phyloP scores from a whole-genome alignment of 1,139 yeast species.

The Debaryomyces udenii region DNA sequence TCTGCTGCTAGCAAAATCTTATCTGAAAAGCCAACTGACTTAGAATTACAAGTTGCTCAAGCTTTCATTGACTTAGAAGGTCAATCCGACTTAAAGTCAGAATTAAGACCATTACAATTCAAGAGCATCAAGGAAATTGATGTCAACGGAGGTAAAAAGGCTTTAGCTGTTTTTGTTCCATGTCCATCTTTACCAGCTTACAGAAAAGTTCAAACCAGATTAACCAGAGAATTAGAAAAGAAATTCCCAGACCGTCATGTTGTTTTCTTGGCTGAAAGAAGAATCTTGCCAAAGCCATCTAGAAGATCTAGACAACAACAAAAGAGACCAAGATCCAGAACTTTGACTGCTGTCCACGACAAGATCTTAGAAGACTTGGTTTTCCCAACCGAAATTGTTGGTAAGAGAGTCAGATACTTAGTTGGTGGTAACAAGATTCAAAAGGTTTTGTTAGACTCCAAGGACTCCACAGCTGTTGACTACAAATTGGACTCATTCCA shows the following conservation, averaged over 20 bases:
- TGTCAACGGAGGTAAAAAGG: slow-evolving; percentile 98
- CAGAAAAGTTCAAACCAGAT: slow-evolving; percentile 97
- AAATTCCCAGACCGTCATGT: slow-evolving; percentile 99
- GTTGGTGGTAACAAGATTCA: slow-evolving; percentile 99
- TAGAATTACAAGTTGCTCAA: slow-evolving; percentile 99
- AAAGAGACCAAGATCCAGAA: slow-evolving; percentile 99
- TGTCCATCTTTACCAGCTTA: slow-evolving; percentile 89
- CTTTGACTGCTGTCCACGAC: slow-evolving; percentile 98
- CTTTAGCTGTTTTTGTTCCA: slow-evolving; percentile 97
- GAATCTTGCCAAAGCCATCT: slow-evolving; percentile 97
- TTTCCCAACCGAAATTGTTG: slow-evolving; percentile 98
- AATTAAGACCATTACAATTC: slow-evolving; percentile 98
- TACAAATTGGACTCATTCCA: slow-evolving; percentile 99
- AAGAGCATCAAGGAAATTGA: slow-evolving; percentile 98
- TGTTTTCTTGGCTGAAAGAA: slow-evolving; percentile 99
- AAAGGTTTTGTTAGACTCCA: slow-evolving; percentile 97
- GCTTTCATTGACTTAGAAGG: slow-evolving; percentile 97
- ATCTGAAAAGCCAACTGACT: slow-evolving; percentile 91
- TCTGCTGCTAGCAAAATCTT: slow-evolving; percentile 96
- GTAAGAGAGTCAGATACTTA: slow-evolving; percentile 99
- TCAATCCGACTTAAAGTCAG: slow-evolving; percentile 96
- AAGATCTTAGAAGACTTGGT: slow-evolving; percentile 98
- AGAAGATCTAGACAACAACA: slow-evolving; percentile 91
- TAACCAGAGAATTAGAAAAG: slow-evolving; percentile 99
- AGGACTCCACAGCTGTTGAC: slow-evolving; percentile 96